Percentiles rank a stretch among this genome's conserved stretches.
These are phyloP conservation scores for Filobasidium floriforme DNA, from an alignment of 768 basidiomycete genomes.

Conservation along the genomic window DNA sequence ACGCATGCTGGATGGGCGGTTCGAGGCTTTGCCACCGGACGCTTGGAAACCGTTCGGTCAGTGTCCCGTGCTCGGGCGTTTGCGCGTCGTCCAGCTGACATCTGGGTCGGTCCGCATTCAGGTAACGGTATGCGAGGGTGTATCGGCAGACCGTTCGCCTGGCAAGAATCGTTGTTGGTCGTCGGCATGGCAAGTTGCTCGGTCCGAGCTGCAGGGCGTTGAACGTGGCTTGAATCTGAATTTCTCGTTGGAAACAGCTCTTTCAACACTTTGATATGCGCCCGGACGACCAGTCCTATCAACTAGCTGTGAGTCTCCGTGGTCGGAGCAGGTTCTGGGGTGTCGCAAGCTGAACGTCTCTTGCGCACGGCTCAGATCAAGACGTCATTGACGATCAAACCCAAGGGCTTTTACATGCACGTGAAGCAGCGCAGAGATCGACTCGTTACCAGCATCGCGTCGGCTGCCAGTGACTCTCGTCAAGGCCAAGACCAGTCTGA, in stretches of 20 bases:
- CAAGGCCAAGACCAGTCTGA: neutral
- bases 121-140: conserved; percentile 39
- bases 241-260: conserved; percentile 24
- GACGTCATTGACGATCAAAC: conserved; percentile 50
- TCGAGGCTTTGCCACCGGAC: conserved; percentile 49
- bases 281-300: conserved; percentile 49
- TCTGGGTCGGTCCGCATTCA: conserved; percentile 49
- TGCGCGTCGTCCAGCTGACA: neutral
- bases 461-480: too few species aligned
- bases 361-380: conserved; percentile 40
- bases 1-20: conserved; percentile 52
- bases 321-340: too few species aligned
- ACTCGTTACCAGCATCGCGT: neutral
- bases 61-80: too few species aligned
- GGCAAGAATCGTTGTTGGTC: conserved; percentile 51
- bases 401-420: conserved; percentile 48
- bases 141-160: conserved; percentile 50
- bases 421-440: conserved; percentile 44
- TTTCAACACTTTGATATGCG: conserved; percentile 52
- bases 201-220: neutral
- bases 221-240: neutral
- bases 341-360: neutral
- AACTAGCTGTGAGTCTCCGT: conserved; percentile 30
- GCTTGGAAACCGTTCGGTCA: conserved; percentile 26
- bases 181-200: conserved; percentile 38